Evolutionary conservation across 208 protist genomes (phyloP), one percentile per base, ranked within the genome.

Genomic region (Spongospora subterranea): DNA sequence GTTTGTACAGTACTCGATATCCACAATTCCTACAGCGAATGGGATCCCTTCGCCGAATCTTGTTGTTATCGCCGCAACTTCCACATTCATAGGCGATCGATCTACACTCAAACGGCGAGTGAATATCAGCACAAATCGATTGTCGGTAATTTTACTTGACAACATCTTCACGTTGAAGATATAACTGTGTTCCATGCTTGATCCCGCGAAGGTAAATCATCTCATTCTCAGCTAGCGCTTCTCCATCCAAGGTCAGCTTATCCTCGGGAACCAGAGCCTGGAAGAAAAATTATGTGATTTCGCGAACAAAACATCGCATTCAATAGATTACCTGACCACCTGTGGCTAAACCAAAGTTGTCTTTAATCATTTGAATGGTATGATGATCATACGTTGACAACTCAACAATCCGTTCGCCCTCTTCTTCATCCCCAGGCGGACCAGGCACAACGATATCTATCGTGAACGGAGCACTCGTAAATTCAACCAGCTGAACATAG

Each of bases 331-430:
- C 50, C 50, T 60, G 50, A 13, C 71, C 71, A 43, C 71, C 71
- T 45, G 35, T 82, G 11, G 40, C 71, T 20, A 82, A 17, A 39
- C 71, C 71, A 82, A 40, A 82, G 17, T 6, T 20, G 6, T 82
- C 71, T 43, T 82, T 82, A n/a, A 82, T 82, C 71, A 82, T 82
- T 35, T 82, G 71, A 82, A 82, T n/a, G 35, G 71, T 82, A 35
- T 45, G 40, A 82, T 82, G 71, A n/a, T 82, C 71, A 43, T 82
- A 17, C 13, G 35, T n/a, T 13, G 71, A 45, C 13, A 82, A 43
- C n/a, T 82, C 71, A n/a, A 82, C 40, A 43, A 43, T 35, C 40
- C 71, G 71, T 43, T 82, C 71, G 35, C 35, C 71, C 13, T 82
- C 71, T 6, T 82, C 71, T 39, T 82, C 71, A 20, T 82, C 71